A percentile compares a stretch with the other conserved stretches of the same genome.
Evolutionary conservation across 768 basidiomycete genomes (phyloP).

Genomic region (Tulasnella sp.): DNA sequence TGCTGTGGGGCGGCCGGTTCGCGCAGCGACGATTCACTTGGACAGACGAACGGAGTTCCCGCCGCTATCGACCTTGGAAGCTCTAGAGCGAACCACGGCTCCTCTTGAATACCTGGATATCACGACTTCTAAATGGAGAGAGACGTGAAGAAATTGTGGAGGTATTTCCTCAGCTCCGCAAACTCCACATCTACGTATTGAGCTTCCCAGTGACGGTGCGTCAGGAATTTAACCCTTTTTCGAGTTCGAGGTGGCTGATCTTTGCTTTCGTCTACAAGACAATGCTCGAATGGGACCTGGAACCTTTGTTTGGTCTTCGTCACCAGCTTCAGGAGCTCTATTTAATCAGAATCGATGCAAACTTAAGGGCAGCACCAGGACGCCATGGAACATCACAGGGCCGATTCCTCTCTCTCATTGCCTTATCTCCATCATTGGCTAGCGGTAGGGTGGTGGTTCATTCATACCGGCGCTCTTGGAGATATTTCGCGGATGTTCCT

Average conservation of each 20-base stretch:
- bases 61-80: neutral
- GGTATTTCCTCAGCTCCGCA: neutral
- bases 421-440: no score
- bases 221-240: no score
- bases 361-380: neutral
- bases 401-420: no score
- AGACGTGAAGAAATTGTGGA: neutral
- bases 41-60: neutral
- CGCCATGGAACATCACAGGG: no score
- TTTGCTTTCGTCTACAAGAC: neutral
- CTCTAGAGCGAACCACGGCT: neutral
- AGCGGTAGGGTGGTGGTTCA: no score
- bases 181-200: neutral
- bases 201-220: neutral
- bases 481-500: no score
- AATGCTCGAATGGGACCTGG: neutral
- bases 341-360: neutral
- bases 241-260: no score
- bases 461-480: no score
- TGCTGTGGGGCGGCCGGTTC: neutral
- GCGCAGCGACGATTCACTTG: neutral
- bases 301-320: neutral
- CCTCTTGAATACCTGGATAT: neutral
- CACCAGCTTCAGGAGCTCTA: neutral
- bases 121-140: neutral